phyloP scores from a whole-genome alignment of 2,329 filamentous ascomycete species.

The Lasiodiplodia hormozganensis region DNA sequence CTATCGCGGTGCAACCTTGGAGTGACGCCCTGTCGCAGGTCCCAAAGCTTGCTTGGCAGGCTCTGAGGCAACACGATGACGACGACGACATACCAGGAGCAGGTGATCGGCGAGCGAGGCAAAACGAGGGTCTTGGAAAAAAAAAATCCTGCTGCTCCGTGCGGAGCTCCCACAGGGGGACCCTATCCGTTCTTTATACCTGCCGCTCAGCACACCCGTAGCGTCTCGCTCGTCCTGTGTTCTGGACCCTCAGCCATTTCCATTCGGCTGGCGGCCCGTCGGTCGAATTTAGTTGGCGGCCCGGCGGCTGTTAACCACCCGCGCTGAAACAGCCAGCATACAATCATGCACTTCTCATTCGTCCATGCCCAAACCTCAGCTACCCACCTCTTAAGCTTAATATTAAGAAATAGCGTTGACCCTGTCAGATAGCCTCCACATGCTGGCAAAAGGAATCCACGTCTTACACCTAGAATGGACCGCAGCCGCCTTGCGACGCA shows the following conservation, averaged over 20 bases:
- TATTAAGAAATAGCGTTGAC: conserved; percentile 7
- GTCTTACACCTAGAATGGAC: not conserved
- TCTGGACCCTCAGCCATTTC: not conserved
- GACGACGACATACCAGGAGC: not conserved
- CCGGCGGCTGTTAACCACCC: conserved; percentile 12
- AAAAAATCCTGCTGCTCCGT: not conserved
- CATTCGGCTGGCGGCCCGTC: conserved; percentile 18
- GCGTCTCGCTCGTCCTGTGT: not conserved
- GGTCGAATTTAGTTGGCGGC: conserved; percentile 14
- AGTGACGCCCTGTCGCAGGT: not conserved
- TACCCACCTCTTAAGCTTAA: conserved; percentile 20
- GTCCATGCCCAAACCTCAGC: not conserved
- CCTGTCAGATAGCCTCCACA: not conserved
- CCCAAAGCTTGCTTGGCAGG: not conserved
- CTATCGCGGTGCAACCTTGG: conserved; percentile 14
- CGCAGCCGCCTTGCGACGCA: not conserved
- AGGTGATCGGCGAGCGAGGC: not conserved
- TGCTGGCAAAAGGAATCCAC: not conserved
- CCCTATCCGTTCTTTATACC: conserved; percentile 12
- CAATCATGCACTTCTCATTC: not conserved
- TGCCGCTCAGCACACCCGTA: not conserved
- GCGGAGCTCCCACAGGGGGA: not conserved
- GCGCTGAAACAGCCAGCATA: conserved; percentile 2
- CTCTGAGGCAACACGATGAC: conserved; percentile 10
- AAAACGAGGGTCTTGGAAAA: not conserved